These are phyloP conservation scores for Phaeodactylum tricornutum DNA, from an alignment of 108 stramenopile species.

Conservation along the genomic window DNA sequence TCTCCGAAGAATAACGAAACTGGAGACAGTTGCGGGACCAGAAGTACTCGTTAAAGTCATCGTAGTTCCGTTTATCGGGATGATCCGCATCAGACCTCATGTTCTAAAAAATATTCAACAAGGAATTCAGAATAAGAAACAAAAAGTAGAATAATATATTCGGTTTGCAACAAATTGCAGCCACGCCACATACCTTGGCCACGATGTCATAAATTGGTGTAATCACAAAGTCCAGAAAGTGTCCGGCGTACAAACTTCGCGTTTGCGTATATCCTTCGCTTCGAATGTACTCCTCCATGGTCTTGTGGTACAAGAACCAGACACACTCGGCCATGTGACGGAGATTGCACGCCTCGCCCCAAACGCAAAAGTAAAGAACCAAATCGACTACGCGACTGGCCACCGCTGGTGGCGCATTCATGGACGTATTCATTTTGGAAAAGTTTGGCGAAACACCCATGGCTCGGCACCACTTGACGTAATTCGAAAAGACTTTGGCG, in stretches of 20 bases:
- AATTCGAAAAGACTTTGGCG: conserved; percentile 93
- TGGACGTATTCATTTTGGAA: conserved; percentile 64
- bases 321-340: conserved; percentile 97
- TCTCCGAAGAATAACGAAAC: conserved; percentile 59
- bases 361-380: conserved; percentile 92
- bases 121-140: conserved; percentile 3
- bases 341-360: conserved; percentile 96
- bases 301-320: conserved; percentile 97
- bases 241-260: conserved; percentile 89
- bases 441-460: conserved; percentile 87
- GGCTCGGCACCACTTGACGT: conserved; percentile 92
- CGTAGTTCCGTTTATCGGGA: conserved; percentile 87
- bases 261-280: conserved; percentile 56
- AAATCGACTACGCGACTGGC: conserved; percentile 83
- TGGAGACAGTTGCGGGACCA: conserved; percentile 91
- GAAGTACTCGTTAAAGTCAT: conserved; percentile 99
- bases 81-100: conserved; percentile 82
- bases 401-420: conserved; percentile 81
- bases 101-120: conserved; percentile 22
- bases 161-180: conserved; percentile 1
- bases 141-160: background rate
- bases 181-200: conserved; percentile 34
- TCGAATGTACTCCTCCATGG: conserved; percentile 85
- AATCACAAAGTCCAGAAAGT: conserved; percentile 91
- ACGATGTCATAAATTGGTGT: conserved; percentile 86